Evolutionary conservation across 306 rosid species (phyloP).

Genomic region (Alnus glutinosa): DNA sequence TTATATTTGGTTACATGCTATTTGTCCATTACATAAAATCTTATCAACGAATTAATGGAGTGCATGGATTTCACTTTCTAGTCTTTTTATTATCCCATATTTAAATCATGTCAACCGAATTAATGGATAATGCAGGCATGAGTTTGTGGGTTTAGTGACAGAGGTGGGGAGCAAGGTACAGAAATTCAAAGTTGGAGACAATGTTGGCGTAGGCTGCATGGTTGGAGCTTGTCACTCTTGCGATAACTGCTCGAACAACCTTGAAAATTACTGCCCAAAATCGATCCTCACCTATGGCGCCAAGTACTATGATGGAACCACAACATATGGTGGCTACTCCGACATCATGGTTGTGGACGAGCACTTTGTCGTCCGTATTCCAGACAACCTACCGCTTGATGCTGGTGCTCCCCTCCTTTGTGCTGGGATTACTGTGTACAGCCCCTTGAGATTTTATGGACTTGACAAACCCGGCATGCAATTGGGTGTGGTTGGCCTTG

Average conservation of each 20-base stretch:
- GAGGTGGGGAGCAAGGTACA: constrained; percentile 31
- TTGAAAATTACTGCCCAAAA: constrained; percentile 33
- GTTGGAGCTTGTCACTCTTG: constrained; percentile 26
- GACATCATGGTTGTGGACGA: constrained; percentile 39
- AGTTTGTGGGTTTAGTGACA: constrained; percentile 32
- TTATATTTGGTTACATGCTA: too few species aligned
- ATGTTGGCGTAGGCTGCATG: constrained; percentile 34
- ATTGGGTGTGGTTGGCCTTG: constrained; percentile 50
- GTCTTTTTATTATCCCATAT: too few species aligned
- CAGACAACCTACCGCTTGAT: constrained; percentile 33
- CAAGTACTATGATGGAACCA: constrained; percentile 25
- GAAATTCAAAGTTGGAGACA: constrained; percentile 37
- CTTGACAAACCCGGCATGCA: constrained; percentile 35
- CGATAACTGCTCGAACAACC: constrained; percentile 7
- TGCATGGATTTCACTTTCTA: too few species aligned
- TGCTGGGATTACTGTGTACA: constrained; percentile 47
- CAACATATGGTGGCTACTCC: constrained; percentile 38
- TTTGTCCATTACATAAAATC: too few species aligned
- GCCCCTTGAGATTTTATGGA: constrained; percentile 37
- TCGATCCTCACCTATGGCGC: constrained; percentile 2
- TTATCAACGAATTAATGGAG: too few species aligned
- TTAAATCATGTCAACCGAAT: too few species aligned
- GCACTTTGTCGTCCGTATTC: constrained; percentile 31
- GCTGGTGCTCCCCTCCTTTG: constrained; percentile 46
- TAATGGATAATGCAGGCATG: constrained; percentile 25